phyloP scores from a whole-genome alignment of 768 basidiomycete species.

The Termitomyces sp. region DNA sequence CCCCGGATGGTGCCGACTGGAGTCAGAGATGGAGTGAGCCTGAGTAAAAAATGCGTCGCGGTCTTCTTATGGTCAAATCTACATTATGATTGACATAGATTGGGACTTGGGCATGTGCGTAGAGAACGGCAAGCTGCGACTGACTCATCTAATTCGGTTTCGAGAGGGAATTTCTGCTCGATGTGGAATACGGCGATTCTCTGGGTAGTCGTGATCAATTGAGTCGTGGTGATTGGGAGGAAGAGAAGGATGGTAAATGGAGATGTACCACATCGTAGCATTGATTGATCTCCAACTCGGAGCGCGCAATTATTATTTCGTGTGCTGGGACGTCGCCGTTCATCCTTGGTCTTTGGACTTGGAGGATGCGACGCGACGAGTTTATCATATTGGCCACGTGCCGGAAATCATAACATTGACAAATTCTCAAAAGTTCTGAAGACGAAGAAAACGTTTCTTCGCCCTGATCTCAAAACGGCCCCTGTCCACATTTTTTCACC shows the following conservation, averaged over 20 bases:
- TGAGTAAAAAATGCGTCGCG: constrained; percentile 68
- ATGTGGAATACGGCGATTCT: constrained; percentile 53
- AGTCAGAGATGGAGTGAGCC: constrained; percentile 50
- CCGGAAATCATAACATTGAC: constrained; percentile 2
- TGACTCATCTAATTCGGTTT: constrained; percentile 73
- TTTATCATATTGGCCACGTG: constrained; percentile 7
- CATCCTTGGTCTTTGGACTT: background rate
- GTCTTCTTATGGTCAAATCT: constrained; percentile 48
- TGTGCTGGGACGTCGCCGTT: constrained; percentile 31
- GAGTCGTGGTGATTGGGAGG: background rate
- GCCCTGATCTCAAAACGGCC: background rate
- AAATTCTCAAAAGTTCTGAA: constrained; percentile 11
- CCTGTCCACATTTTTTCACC: background rate
- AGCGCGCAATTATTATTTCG: constrained; percentile 49
- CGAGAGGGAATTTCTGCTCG: constrained; percentile 69
- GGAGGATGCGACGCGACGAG: background rate
- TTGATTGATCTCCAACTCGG: constrained; percentile 49
- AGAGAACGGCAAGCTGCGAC: background rate
- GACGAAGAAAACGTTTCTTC: too few species aligned
- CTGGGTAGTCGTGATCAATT: constrained; percentile 11
- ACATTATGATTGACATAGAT: background rate
- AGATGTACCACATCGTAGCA: constrained; percentile 52
- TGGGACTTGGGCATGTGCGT: background rate
- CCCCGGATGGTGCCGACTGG: constrained; percentile 71
- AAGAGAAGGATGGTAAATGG: background rate